phyloP scores from a whole-genome alignment of 2,329 filamentous ascomycete genomes.

The Dactylonectria macrodidyma region DNA sequence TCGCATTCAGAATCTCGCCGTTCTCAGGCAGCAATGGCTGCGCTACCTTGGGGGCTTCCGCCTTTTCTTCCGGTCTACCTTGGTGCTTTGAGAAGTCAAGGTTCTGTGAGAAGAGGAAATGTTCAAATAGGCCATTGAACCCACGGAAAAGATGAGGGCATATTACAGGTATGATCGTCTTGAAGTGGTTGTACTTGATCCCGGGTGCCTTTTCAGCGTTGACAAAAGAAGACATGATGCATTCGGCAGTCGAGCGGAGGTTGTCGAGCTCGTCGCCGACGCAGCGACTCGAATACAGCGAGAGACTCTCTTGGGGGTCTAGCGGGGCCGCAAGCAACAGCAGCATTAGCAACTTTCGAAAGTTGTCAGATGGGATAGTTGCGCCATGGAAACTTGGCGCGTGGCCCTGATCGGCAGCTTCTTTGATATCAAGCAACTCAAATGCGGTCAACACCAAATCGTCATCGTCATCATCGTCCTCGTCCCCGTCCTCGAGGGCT shows the following conservation, averaged over 20 bases:
- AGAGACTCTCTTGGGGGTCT: conserved; percentile 74
- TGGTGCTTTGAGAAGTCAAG: conserved; percentile 74
- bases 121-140: conserved; percentile 79
- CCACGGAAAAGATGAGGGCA: conserved; percentile 78
- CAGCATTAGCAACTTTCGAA: conserved; percentile 79
- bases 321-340: conserved; percentile 78
- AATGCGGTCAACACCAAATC: conserved; percentile 79
- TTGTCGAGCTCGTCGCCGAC: conserved; percentile 68
- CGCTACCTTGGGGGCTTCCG: conserved; percentile 45
- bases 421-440: conserved; percentile 75
- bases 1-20: conserved; percentile 76
- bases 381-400: conserved; percentile 70
- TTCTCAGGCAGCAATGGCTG: conserved; percentile 66
- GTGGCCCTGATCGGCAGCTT: conserved; percentile 70
- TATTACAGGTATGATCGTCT: conserved; percentile 69
- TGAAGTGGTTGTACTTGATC: conserved; percentile 74
- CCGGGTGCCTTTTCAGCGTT: conserved; percentile 75
- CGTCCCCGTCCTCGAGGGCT: conserved; percentile 60
- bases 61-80: conserved; percentile 35
- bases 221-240: conserved; percentile 76
- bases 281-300: conserved; percentile 71
- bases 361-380: conserved; percentile 81
- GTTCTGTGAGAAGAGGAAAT: conserved; percentile 82
- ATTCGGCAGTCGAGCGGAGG: conserved; percentile 74
- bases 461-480: conserved; percentile 68